A percentile compares a stretch with the other conserved stretches of the same genome.
These are phyloP conservation scores for Aristolochia contorta DNA, from an alignment of 164 flowering plant species.

Conservation along the genomic window DNA sequence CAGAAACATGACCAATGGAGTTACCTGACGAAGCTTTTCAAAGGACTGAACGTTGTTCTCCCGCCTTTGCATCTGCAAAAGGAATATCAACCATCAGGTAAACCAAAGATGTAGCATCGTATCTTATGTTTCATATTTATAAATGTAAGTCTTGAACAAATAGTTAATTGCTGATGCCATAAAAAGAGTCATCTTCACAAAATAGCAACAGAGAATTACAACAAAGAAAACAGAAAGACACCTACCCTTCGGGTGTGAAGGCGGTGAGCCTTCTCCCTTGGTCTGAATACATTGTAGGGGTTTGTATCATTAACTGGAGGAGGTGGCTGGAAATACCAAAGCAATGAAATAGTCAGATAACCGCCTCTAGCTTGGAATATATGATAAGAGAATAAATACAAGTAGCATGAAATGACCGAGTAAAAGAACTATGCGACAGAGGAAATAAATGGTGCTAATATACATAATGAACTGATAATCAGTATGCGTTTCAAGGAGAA, in stretches of 20 bases:
- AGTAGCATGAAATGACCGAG: neutral
- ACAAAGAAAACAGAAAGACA: neutral
- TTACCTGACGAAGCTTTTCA: slow-evolving; percentile 97
- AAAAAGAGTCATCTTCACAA: too few species aligned
- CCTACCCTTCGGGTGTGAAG: slow-evolving; percentile 95
- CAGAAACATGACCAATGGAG: neutral
- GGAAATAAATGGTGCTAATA: too few species aligned
- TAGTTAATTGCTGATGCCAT: too few species aligned
- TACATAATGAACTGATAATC: too few species aligned
- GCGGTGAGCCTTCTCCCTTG: slow-evolving; percentile 96
- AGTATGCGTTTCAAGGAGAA: too few species aligned
- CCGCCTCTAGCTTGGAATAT: neutral
- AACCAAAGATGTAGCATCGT: neutral
- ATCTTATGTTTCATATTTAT: too few species aligned
- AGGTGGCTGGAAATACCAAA: slow-evolving; percentile 61
- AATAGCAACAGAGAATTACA: too few species aligned
- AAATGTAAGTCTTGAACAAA: too few species aligned
- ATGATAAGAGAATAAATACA: neutral
- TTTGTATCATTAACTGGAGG: slow-evolving; percentile 98
- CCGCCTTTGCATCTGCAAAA: slow-evolving; percentile 90
- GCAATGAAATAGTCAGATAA: neutral
- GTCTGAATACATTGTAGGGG: slow-evolving; percentile 97
- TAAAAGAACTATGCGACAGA: too few species aligned
- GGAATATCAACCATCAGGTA: neutral
- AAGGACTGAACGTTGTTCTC: slow-evolving; percentile 98